Conservation (phyloP, 139 green algal genomes). For the Chlamydomonas eustigma region DNA sequence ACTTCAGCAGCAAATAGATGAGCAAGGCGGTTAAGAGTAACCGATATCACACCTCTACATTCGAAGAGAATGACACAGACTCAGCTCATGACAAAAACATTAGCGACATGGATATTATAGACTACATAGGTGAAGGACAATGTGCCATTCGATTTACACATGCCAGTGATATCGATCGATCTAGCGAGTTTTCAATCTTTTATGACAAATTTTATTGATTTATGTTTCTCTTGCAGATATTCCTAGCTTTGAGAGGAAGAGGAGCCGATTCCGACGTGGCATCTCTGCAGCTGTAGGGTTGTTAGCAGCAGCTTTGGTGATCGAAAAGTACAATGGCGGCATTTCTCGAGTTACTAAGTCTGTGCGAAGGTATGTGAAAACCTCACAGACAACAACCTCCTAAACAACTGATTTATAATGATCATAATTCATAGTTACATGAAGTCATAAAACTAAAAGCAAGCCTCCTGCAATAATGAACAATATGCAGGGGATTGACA, state of each 20-base stretch:
- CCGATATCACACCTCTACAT: too few relatives aligned
- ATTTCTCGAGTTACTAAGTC: background rate
- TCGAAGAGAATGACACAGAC: too few relatives aligned
- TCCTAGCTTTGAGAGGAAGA: background rate
- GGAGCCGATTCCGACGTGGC: background rate
- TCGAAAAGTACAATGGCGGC: constrained; percentile 4
- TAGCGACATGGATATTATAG: background rate
- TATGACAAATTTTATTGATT: background rate
- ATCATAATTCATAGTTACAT: too few relatives aligned
- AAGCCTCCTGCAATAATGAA: too few relatives aligned
- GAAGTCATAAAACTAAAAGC: too few relatives aligned
- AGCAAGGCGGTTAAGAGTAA: too few relatives aligned
- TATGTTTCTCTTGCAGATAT: background rate
- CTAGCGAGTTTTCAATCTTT: background rate
- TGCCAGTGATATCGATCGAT: background rate
- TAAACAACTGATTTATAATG: too few relatives aligned
- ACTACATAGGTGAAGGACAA: background rate
- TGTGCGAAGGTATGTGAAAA: constrained; percentile 13
- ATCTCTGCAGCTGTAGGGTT: background rate
- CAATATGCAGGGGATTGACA: constrained; percentile 9
- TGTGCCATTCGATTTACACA: background rate
- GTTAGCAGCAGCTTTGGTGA: background rate
- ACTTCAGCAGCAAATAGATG: too few relatives aligned
- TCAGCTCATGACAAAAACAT: background rate
- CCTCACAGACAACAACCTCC: too few relatives aligned